Conservation (phyloP, 2,329 filamentous ascomycete genomes). For the Fusarium sp. region DNA sequence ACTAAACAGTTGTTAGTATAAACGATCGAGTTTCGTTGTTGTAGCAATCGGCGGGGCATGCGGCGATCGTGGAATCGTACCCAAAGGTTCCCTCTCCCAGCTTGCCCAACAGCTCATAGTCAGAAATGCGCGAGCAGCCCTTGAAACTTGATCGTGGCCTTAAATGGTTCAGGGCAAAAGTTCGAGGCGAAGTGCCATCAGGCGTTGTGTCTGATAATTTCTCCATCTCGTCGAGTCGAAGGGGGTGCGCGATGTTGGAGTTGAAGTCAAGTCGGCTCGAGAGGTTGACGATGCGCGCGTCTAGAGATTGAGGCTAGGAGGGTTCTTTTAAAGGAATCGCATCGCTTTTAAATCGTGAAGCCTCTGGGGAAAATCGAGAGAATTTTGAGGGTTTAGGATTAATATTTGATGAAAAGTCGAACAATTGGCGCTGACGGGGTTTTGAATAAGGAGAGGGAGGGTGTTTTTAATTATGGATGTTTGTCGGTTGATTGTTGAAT, state of each 20-base stretch:
- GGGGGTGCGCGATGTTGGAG: not conserved
- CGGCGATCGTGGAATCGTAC: conserved; percentile 57
- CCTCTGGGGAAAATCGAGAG: conserved; percentile 11
- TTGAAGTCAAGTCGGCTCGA: conserved; percentile 11
- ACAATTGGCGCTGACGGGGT: not conserved
- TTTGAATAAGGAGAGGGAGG: not conserved
- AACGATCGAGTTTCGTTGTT: not conserved
- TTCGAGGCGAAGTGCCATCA: conserved; percentile 62
- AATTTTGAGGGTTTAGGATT: not conserved
- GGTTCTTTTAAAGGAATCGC: conserved; percentile 32
- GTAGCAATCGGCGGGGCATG: conserved; percentile 24
- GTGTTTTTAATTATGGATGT: conserved; percentile 10
- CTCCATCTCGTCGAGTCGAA: conserved; percentile 45
- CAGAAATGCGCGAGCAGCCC: conserved; percentile 85
- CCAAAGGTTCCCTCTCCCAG: conserved; percentile 97
- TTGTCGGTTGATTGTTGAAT: conserved; percentile 28
- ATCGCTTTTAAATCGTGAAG: conserved; percentile 23
- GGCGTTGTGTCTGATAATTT: conserved; percentile 47
- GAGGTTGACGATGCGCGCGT: conserved; percentile 39
- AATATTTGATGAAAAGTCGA: not conserved
- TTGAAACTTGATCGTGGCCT: conserved; percentile 72
- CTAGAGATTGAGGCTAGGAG: conserved; percentile 27
- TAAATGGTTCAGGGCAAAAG: conserved; percentile 67
- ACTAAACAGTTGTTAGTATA: conserved; percentile 53
- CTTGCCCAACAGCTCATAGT: conserved; percentile 84